Base-by-base conservation (phyloP, 1,139 yeast species). In the Wickerhamomyces sp. region DNA sequence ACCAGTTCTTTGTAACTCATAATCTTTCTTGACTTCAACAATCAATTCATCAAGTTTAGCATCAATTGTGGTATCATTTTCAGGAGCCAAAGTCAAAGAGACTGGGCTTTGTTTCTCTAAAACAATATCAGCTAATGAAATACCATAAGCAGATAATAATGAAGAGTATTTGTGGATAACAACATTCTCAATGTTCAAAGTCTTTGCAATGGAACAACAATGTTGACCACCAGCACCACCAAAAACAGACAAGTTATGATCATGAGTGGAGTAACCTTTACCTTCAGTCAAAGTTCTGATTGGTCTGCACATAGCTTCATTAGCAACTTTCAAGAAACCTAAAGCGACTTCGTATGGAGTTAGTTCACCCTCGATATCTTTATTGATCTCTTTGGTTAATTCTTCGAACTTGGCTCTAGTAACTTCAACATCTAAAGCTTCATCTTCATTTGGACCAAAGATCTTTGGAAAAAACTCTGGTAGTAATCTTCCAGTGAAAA, bases 201-300 rank as follows among this genome's bases (percentile, higher is more conserved):
- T 63, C 44, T 69, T 66, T 1, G 81, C 81, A 18, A 77, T 74
- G 13, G 75, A 70, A 42, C 69, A 72, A 10, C 78, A 77, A 56
- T 75, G 76, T 51, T 78, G 83, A n/a, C 82, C 82, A 50, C 82
- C 83, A 29, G 81, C 78, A 45, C 83, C 83, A 45, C 83, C 83
- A 61, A 78, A 77, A 0, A 77, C 67, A 4, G 75, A 80, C 39
- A 78, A 56, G 47, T 76, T 60, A 57, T 78, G 82, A 8, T 68
- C 64, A 3, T 73, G 58, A 1, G 69, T 63, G 30, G 66, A 63
- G 50, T 71, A 72, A 3, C 83, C 83, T 50, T 71, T 76, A 1
- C 79, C 76, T 52, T 77, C 83, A 0, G 81, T 77, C 36, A 78
- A 58, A 32, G 73, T 75, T 51, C 83, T 64, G 39, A 78, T 75